Conservation (phyloP, 345 rosid genomes). For the Brassica nigra region DNA sequence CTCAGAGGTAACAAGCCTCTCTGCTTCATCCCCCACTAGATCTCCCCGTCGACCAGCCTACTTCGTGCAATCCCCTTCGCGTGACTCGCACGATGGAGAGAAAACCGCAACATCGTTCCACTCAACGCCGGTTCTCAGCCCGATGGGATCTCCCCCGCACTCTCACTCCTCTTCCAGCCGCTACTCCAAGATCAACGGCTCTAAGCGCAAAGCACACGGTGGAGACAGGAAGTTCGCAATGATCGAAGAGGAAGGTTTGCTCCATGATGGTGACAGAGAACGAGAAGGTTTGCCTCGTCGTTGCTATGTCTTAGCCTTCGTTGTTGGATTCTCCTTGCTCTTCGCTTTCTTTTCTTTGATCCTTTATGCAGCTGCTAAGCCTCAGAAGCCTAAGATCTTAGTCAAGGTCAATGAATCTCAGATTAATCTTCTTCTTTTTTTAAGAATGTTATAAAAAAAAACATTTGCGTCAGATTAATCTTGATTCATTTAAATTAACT, state of each 20-base stretch:
- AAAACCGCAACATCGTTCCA: conserved; percentile 87
- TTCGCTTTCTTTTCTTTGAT: conserved; percentile 82
- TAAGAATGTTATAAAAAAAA: too few relatives aligned
- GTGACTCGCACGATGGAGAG: conserved; percentile 98
- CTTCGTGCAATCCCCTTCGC: conserved; percentile 91
- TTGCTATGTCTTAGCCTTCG: conserved; percentile 71
- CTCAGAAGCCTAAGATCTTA: conserved; percentile 83
- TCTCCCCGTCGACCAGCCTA: conserved; percentile 90
- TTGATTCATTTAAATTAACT: background rate
- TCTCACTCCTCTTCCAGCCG: conserved; percentile 88
- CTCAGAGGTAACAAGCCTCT: conserved; percentile 87
- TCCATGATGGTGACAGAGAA: conserved; percentile 66
- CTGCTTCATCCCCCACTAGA: conserved; percentile 84
- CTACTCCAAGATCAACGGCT: conserved; percentile 75
- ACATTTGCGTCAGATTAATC: background rate
- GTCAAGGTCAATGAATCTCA: conserved; percentile 55
- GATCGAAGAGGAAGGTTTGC: conserved; percentile 94
- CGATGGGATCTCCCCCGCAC: conserved; percentile 90
- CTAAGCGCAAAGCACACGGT: conserved; percentile 44
- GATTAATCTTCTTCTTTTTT: background rate
- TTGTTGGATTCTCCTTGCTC: conserved; percentile 72
- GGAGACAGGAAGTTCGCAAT: conserved; percentile 59
- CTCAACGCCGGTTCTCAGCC: conserved; percentile 90
- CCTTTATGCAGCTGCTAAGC: conserved; percentile 82
- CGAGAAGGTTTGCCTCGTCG: conserved; percentile 63